These are phyloP conservation scores for Boechera stricta DNA, from an alignment of 345 rosid genomes.

Conservation along the genomic window DNA sequence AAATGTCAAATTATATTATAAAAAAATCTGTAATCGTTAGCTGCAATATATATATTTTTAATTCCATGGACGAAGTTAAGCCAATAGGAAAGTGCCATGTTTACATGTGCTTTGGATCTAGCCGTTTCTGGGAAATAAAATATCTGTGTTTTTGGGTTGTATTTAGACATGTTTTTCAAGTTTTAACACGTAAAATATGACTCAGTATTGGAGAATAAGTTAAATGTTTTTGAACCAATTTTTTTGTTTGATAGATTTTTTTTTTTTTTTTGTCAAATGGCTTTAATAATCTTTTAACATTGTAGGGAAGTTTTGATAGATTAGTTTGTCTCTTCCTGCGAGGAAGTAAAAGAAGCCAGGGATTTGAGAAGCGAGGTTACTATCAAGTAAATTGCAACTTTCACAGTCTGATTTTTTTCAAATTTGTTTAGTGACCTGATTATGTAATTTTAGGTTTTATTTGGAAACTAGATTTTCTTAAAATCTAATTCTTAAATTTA, in stretches of 20 bases:
- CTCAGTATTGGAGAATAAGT: not conserved
- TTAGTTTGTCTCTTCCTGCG: not conserved
- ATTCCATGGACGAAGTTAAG: not conserved
- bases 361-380: not conserved
- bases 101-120: conserved; percentile 22
- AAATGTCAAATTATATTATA: not conserved
- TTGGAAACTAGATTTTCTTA: not conserved
- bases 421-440: not conserved
- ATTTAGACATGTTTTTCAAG: conserved; percentile 23
- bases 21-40: not conserved
- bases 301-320: not conserved
- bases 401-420: not conserved
- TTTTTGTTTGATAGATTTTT: too few relatives aligned
- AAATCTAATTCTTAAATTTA: too few relatives aligned
- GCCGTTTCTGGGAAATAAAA: not conserved
- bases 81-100: conserved; percentile 14
- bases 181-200: conserved; percentile 2
- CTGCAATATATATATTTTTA: not conserved
- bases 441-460: not conserved
- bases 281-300: too few relatives aligned
- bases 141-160: not conserved
- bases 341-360: not conserved
- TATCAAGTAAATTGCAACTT: not conserved
- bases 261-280: too few relatives aligned
- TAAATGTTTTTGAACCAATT: too few relatives aligned